Evolutionary conservation across 441 rosid genomes (phyloP), one percentile per base, ranked within the genome.

Genomic region (Dalechampia spathulata): DNA sequence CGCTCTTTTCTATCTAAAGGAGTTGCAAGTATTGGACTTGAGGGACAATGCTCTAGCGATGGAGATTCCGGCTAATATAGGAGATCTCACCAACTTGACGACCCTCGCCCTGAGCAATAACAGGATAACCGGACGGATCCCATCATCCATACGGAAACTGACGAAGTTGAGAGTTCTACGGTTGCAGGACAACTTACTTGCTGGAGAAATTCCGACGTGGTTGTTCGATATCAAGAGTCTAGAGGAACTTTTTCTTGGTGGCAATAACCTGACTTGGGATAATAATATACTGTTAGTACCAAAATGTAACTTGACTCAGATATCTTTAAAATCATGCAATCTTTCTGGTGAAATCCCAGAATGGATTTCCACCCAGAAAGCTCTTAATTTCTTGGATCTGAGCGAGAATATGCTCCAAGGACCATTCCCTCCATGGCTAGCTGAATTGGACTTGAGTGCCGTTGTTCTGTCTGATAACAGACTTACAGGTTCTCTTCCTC

Each of bases 381-480:
- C 15, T 40, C 71, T 73, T 25, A 30, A 41, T 41, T 9, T 61
- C 38, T 49, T 73, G 65, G 67, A 73, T 52, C 69, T 73, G 65
- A 73, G 78, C 12, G 54, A 59, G 51, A 69, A 73, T 49, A 46
- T 38, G 61, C 68, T 73, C 17, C 51, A 68, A 43, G 77, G 77
- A 41, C 37, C 49, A 8, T 68, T 67, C 49, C 73, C 68, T 13
- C 37, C 32, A 23, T 68, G 68, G 71, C 45, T 72, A 23, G 73
- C 71, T 8, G 68, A 68, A 58, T 58, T 62, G 59, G 54, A 62
- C 4, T 13, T 62, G 15, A 61, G 66, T 64, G 61, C 41, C 47
- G 46, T 65, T 20, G 52, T 58, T 59, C 63, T 69, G 26, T 69
- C 74, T 8, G 69, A 59, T 44, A 65, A 69, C 55, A 61, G 58